These are phyloP conservation scores for Malassezia arunalokei DNA, from an alignment of 1,284 basidiomycete species.

Conservation along the genomic window DNA sequence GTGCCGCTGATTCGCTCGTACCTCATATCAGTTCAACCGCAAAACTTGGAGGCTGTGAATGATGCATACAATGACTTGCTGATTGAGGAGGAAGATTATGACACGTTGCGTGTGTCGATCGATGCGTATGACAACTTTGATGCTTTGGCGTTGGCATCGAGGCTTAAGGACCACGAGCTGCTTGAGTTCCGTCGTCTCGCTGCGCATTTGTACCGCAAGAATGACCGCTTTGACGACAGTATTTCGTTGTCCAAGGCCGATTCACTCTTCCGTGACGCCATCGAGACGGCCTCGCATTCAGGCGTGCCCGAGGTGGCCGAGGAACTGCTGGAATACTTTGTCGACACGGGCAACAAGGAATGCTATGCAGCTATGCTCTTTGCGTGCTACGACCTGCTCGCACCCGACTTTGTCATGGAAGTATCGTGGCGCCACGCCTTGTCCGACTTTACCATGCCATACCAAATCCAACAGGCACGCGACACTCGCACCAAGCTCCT, in stretches of 20 bases:
- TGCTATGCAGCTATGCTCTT: conserved; percentile 84
- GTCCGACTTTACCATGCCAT: conserved; percentile 93
- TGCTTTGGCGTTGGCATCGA: conserved; percentile 70
- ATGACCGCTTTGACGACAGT: conserved; percentile 83
- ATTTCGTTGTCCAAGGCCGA: conserved; percentile 88
- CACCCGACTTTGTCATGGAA: conserved; percentile 83
- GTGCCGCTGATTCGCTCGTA: conserved; percentile 89
- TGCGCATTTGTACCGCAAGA: conserved; percentile 95
- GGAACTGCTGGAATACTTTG: conserved; percentile 69
- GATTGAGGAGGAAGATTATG: conserved; percentile 97
- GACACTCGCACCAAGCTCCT: conserved; percentile 28
- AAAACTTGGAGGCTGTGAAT: conserved; percentile 92
- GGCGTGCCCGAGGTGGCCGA: conserved; percentile 71
- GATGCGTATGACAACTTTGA: conserved; percentile 98
- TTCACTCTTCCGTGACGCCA: conserved; percentile 89
- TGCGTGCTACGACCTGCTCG: conserved; percentile 80
- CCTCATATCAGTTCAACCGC: conserved; percentile 87
- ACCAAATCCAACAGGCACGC: conserved; percentile 67
- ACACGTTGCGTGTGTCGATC: conserved; percentile 85
- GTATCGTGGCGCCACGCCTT: conserved; percentile 87
- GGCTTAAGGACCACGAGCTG: conserved; percentile 77
- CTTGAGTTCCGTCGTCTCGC: conserved; percentile 83
- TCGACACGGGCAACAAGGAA: conserved; percentile 95
- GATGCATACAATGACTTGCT: conserved; percentile 91
- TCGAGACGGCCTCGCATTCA: conserved; percentile 80